phyloP scores from a whole-genome alignment of 345 rosid species.

The Camelina hispida region DNA sequence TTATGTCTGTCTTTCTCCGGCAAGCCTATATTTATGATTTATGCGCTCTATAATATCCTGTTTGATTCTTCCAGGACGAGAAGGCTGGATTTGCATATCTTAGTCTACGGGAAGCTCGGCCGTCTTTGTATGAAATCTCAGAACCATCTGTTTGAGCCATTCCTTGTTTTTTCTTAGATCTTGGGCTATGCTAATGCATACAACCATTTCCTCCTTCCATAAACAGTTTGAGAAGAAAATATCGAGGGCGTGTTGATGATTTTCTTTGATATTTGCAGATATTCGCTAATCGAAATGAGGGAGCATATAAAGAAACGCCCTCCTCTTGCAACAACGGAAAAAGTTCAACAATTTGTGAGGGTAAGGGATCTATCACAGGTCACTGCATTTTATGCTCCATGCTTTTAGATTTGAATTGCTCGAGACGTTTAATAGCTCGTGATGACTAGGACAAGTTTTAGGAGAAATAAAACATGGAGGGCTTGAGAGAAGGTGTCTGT shows the following conservation, averaged over 20 bases:
- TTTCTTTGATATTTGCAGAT: constrained; percentile 49
- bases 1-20: neutral
- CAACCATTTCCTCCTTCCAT: neutral
- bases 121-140: constrained; percentile 73
- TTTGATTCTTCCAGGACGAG: constrained; percentile 61
- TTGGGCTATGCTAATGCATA: neutral
- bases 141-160: constrained; percentile 24
- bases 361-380: constrained; percentile 53
- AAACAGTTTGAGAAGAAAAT: neutral
- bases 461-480: neutral
- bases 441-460: neutral
- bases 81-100: constrained; percentile 92
- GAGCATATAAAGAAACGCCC: constrained; percentile 99
- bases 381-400: neutral
- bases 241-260: neutral
- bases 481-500: constrained; percentile 7
- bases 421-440: neutral
- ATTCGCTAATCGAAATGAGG: constrained; percentile 76
- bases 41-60: constrained; percentile 14
- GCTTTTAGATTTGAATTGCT: neutral
- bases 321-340: constrained; percentile 91
- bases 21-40: neutral
- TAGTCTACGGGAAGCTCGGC: constrained; percentile 88
- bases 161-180: constrained; percentile 19
- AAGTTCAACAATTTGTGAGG: constrained; percentile 91